A percentile compares a stretch with the other conserved stretches of the same genome.
Evolutionary conservation across 768 basidiomycete genomes (phyloP).

Genomic region (Podaxis mareebaensis): DNA sequence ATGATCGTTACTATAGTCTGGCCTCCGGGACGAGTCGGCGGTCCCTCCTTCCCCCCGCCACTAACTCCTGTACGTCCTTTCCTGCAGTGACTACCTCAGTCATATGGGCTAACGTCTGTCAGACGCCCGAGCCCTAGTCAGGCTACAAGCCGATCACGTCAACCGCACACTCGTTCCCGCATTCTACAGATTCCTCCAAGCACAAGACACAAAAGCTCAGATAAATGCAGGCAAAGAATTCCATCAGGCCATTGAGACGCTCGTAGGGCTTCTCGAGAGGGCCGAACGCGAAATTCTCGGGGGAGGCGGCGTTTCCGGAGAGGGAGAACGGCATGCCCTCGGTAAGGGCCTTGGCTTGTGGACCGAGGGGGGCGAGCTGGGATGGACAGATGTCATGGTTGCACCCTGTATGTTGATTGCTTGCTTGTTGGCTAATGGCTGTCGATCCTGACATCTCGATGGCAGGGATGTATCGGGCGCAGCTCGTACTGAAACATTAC

Average conservation of each 20-base stretch:
- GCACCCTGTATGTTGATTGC: constrained; percentile 58
- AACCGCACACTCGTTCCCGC: constrained; percentile 65
- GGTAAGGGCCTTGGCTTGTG: constrained; percentile 56
- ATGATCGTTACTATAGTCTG: constrained; percentile 23
- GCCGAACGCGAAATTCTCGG: constrained; percentile 46
- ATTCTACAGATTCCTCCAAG: constrained; percentile 76
- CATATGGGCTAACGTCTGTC: neutral
- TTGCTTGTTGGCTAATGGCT: neutral
- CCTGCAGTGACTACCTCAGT: neutral
- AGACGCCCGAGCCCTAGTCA: constrained; percentile 70
- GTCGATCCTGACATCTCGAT: neutral
- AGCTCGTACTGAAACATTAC: constrained; percentile 64
- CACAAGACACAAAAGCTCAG: constrained; percentile 58
- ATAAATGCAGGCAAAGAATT: constrained; percentile 55
- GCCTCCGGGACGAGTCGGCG: constrained; percentile 47
- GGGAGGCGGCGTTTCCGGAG: constrained; percentile 38
- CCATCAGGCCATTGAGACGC: constrained; percentile 45
- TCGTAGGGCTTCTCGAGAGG: constrained; percentile 58
- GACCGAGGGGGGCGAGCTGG: constrained; percentile 53
- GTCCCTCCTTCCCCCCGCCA: constrained; percentile 56
- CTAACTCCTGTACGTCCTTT: constrained; percentile 55
- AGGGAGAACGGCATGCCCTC: constrained; percentile 39
- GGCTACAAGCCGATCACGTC: constrained; percentile 69
- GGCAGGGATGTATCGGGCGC: constrained; percentile 68
- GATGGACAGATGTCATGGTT: constrained; percentile 67